Evolutionary conservation across 192 early-diverging fungal species (phyloP).

Genomic region (Coemansia brasiliensis): DNA sequence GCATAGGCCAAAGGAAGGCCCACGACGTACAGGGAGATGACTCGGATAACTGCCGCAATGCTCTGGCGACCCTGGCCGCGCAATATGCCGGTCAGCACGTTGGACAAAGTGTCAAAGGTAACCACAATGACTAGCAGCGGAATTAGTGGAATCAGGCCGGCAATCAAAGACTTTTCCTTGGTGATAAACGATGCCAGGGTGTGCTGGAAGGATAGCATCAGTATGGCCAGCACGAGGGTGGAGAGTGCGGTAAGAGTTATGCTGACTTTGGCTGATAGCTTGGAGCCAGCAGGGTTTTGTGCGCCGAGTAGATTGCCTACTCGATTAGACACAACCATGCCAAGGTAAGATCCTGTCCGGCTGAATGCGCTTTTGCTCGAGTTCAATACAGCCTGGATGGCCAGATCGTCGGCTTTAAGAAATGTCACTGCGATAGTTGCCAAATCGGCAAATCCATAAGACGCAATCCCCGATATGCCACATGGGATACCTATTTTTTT

Average conservation of each 20-base stretch:
- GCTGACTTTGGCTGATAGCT: conserved; percentile 45
- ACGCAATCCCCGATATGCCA: conserved; percentile 44
- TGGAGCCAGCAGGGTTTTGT: conserved; percentile 33
- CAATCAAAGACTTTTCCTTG: conserved; percentile 23
- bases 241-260: conserved; percentile 54
- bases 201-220: conserved; percentile 61
- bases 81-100: conserved; percentile 61
- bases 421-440: conserved; percentile 74
- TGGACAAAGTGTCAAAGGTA: conserved; percentile 58
- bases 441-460: conserved; percentile 63
- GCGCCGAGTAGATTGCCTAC: conserved; percentile 78
- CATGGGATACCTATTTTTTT: conserved; percentile 37
- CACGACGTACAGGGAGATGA: conserved; percentile 54
- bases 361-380: conserved; percentile 71
- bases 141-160: conserved; percentile 19
- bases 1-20: conserved; percentile 56
- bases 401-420: conserved; percentile 72
- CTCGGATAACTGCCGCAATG: conserved; percentile 52
- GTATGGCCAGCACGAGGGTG: conserved; percentile 27
- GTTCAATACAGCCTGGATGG: conserved; percentile 80
- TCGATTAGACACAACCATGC: conserved; percentile 78
- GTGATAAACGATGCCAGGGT: conserved; percentile 58
- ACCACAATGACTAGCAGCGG: conserved; percentile 40
- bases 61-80: conserved; percentile 59
- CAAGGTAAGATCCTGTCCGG: conserved; percentile 68